Conservation (phyloP, 352 stramenopile species). For the Globisporangium canariense region DNA sequence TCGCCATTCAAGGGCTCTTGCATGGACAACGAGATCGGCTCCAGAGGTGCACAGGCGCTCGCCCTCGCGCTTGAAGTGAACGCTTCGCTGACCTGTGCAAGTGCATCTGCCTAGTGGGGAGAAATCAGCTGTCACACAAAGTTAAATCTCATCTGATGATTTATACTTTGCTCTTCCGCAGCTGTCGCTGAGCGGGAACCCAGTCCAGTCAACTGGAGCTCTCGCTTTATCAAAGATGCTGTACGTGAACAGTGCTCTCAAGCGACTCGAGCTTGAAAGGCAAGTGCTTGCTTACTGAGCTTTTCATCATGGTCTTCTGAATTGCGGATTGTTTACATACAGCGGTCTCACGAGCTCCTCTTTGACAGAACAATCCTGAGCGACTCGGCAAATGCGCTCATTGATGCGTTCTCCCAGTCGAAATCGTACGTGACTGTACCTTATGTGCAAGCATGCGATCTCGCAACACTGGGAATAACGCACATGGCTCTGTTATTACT, state of each 20-base stretch:
- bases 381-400: slow-evolving; percentile 19
- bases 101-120: not conserved
- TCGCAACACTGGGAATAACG: not conserved
- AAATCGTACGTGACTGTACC: slow-evolving; percentile 25
- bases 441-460: not conserved
- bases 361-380: slow-evolving; percentile 21
- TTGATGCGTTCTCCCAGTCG: slow-evolving; percentile 26
- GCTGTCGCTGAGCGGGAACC: slow-evolving; percentile 31
- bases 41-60: slow-evolving; percentile 21
- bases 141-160: not conserved
- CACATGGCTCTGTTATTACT: not conserved
- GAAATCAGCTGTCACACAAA: not conserved
- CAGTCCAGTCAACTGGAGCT: slow-evolving; percentile 20
- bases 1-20: slow-evolving; percentile 14
- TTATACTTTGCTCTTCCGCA: not conserved
- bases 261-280: slow-evolving; percentile 29
- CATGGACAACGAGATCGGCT: slow-evolving; percentile 37
- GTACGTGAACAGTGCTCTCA: slow-evolving; percentile 26
- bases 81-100: slow-evolving; percentile 22
- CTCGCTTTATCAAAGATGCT: slow-evolving; percentile 31
- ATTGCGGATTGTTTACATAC: not conserved
- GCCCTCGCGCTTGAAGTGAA: slow-evolving; percentile 33
- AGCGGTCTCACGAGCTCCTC: not conserved
- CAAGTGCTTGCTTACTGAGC: slow-evolving; percentile 5
- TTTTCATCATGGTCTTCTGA: not conserved